Evolutionary conservation across 257 asterid species (phyloP).

Genomic region (Cruciata laevipes): DNA sequence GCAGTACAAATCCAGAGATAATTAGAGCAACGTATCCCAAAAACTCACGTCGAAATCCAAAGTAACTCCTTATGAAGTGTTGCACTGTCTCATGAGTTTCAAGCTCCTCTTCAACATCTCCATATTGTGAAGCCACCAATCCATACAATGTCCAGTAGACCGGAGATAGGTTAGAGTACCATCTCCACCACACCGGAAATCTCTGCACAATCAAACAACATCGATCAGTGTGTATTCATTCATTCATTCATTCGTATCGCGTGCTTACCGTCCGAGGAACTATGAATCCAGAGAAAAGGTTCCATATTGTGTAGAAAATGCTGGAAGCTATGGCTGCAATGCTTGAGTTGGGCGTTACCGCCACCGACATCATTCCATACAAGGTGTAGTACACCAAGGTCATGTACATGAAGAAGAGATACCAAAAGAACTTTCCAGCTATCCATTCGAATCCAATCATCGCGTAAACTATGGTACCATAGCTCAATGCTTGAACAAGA

Average conservation of each 20-base stretch:
- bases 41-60: conserved; percentile 47
- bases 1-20: conserved; percentile 33
- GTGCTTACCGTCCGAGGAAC: conserved; percentile 30
- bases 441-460: conserved; percentile 90
- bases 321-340: conserved; percentile 68
- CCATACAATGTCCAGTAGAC: conserved; percentile 67
- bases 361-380: conserved; percentile 82
- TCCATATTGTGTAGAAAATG: conserved; percentile 53
- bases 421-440: conserved; percentile 57
- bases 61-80: conserved; percentile 41
- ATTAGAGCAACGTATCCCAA: conserved; percentile 56
- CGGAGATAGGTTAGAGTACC: conserved; percentile 54
- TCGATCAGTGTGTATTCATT: neutral
- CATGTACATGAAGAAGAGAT: conserved; percentile 65
- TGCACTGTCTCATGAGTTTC: conserved; percentile 42
- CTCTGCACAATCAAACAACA: conserved; percentile 38
- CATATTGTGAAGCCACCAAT: conserved; percentile 56
- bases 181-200: conserved; percentile 79
- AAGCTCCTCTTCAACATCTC: conserved; percentile 30
- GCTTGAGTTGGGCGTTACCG: conserved; percentile 66
- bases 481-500: conserved; percentile 44
- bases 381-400: conserved; percentile 72
- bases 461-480: conserved; percentile 59
- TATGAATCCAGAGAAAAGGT: conserved; percentile 76
- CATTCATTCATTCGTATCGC: neutral